These are phyloP conservation scores for Isoetes engelmannii DNA, from an alignment of 83 land plant genomes.

Conservation along the genomic window DNA sequence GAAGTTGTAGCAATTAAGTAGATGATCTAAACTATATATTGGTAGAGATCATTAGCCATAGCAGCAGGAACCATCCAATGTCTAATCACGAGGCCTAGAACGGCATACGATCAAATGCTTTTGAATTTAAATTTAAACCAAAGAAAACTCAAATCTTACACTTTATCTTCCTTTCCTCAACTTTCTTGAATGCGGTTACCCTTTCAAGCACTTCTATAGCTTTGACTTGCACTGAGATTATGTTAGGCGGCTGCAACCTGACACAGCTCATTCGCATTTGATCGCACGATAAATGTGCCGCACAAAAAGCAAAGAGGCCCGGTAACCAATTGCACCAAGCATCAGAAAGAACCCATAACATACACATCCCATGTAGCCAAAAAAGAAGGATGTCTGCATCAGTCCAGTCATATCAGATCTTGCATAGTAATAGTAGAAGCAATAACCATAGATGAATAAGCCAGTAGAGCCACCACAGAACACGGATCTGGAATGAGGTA, in stretches of 20 bases:
- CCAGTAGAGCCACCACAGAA: slow-evolving; percentile 57
- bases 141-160: too few species aligned
- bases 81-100: too few species aligned
- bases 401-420: slow-evolving; percentile 49
- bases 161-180: too few species aligned
- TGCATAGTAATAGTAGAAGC: slow-evolving; percentile 45
- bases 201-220: too few species aligned
- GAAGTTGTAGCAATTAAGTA: too few species aligned
- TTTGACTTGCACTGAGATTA: too few species aligned
- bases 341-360: slow-evolving; percentile 56
- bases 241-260: not conserved
- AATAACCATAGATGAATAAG: slow-evolving; percentile 48
- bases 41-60: too few species aligned
- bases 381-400: slow-evolving; percentile 49
- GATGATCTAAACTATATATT: too few species aligned
- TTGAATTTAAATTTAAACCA: too few species aligned
- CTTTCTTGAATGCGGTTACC: too few species aligned
- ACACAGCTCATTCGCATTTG: slow-evolving; percentile 42
- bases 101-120: too few species aligned
- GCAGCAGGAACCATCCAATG: too few species aligned
- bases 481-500: slow-evolving; percentile 34
- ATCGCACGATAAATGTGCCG: slow-evolving; percentile 36
- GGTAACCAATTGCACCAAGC: slow-evolving; percentile 46
- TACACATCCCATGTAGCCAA: slow-evolving; percentile 56
- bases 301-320: slow-evolving; percentile 30